These are phyloP conservation scores for Scheffersomyces spartinae DNA, from an alignment of 805 yeast species.

Conservation along the genomic window DNA sequence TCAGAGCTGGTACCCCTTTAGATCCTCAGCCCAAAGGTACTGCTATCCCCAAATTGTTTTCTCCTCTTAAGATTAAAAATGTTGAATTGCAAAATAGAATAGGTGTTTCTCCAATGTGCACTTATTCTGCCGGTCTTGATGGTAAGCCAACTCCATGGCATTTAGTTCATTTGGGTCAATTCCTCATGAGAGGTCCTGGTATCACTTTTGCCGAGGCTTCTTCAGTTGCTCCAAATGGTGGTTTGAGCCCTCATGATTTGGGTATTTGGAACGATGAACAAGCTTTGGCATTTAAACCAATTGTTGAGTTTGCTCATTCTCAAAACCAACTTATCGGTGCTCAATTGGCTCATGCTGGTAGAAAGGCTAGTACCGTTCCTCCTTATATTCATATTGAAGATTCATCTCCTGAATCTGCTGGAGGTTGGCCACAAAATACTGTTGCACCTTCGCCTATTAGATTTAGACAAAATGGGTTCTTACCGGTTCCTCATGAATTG, in stretches of 20 bases:
- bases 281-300: slow-evolving; percentile 24
- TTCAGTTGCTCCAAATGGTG: slow-evolving; percentile 28
- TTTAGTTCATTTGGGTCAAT: slow-evolving; percentile 35
- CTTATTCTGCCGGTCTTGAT: slow-evolving; percentile 30
- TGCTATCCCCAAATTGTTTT: slow-evolving; percentile 26
- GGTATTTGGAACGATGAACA: slow-evolving; percentile 43
- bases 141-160: slow-evolving; percentile 36
- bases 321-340: slow-evolving; percentile 36
- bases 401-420: slow-evolving; percentile 16
- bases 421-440: slow-evolving; percentile 33
- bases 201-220: slow-evolving; percentile 35
- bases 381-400: slow-evolving; percentile 16
- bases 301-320: slow-evolving; percentile 35
- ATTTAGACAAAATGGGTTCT: slow-evolving; percentile 16
- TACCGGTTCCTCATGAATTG: slow-evolving; percentile 28
- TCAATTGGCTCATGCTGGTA: slow-evolving; percentile 47
- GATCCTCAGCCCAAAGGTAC: slow-evolving; percentile 7
- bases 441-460: slow-evolving; percentile 35
- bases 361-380: slow-evolving; percentile 19
- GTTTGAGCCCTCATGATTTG: slow-evolving; percentile 30
- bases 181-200: slow-evolving; percentile 39
- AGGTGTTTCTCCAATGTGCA: slow-evolving; percentile 49
- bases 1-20: slow-evolving; percentile 21
- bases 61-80: slow-evolving; percentile 30
- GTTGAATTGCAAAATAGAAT: slow-evolving; percentile 36